A percentile compares a stretch with the other conserved stretches of the same genome.
Evolutionary conservation across 352 stramenopile species (phyloP).

Genomic region (Phytophthora foliorum): DNA sequence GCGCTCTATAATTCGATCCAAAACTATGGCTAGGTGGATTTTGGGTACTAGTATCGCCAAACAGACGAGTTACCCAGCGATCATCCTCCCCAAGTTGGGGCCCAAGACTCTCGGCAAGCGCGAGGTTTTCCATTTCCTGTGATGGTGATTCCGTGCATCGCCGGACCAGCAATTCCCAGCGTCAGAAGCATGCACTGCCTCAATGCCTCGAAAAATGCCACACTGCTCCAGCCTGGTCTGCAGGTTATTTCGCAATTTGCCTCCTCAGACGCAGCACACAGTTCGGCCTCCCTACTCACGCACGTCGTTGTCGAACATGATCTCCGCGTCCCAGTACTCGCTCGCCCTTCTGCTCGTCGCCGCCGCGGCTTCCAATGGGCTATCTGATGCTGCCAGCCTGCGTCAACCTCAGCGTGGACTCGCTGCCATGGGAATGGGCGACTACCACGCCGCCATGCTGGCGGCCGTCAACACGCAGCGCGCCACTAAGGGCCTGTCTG

Average conservation of each 20-base stretch:
- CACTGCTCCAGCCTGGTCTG: slow-evolving; percentile 16
- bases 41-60: background rate
- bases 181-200: slow-evolving; percentile 20
- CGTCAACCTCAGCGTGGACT: background rate
- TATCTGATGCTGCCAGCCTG: slow-evolving; percentile 12
- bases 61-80: slow-evolving; percentile 11
- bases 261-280: slow-evolving; percentile 3
- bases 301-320: slow-evolving; percentile 5
- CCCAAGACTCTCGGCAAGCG: background rate
- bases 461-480: slow-evolving; percentile 45
- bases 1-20: slow-evolving; percentile 20
- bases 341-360: slow-evolving; percentile 30
- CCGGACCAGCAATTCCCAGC: slow-evolving; percentile 26
- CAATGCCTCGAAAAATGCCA: background rate
- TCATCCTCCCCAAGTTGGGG: slow-evolving; percentile 12
- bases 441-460: slow-evolving; percentile 2
- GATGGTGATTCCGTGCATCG: slow-evolving; percentile 34
- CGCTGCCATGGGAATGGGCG: background rate
- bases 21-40: background rate
- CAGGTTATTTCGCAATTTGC: slow-evolving; percentile 21
- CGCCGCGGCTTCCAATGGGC: slow-evolving; percentile 17
- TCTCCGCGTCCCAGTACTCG: slow-evolving; percentile 28
- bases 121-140: slow-evolving; percentile 23
- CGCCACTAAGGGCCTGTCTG: slow-evolving; percentile 28
- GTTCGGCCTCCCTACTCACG: background rate